Evolutionary conservation across 441 rosid genomes (phyloP), one percentile per base, ranked within the genome.

Genomic region (Raphanus hybrid): DNA sequence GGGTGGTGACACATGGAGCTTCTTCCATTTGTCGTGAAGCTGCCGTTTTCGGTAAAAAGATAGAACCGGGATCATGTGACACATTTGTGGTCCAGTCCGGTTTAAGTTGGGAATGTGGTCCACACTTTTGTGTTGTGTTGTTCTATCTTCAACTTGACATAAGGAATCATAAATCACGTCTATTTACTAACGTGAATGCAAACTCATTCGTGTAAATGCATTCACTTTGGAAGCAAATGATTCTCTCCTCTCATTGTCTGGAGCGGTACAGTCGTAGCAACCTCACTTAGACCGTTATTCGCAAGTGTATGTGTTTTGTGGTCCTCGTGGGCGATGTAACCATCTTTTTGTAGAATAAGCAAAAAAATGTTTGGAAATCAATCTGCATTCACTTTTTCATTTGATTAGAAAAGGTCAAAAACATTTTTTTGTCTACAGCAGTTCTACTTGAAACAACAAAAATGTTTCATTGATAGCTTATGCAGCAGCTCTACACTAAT

Each of bases 81-180:
- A 67, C 39, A 0, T 35, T 6, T 62, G 67, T 68, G 82, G 75
- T 78, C 78, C 82, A 73, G 45, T 4, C 64, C 73, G 69, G 81
- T 72, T 66, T 11, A 35, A 43, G 69, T 60, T 72, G 35, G 75
- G 69, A 67, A 72, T 60, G 73, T 72, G 77, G 81, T 78, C 81
- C 77, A 66, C 5, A 9, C 3, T 67, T 10, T 15, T 45, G 52
- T 16, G 35, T 63, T 27, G 16, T 54, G 16, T 54, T 70, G 60
- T 65, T 55, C 52, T n/a, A n/a, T n/a, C n/a, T n/a, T n/a, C n/a
- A n/a, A n/a, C n/a, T n/a, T n/a, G n/a, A n/a, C n/a, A n/a, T n/a
- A n/a, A n/a, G 52, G 71, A 76, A 70, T 32, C 26, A 65, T 16
- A 54, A 74, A 23, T 54, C 64, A 59, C 34, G 58, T 41, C 59